Evolutionary conservation across 139 green algal genomes (phyloP), one percentile per base, ranked within the genome.

Genomic region (Spirogloea muscicola): DNA sequence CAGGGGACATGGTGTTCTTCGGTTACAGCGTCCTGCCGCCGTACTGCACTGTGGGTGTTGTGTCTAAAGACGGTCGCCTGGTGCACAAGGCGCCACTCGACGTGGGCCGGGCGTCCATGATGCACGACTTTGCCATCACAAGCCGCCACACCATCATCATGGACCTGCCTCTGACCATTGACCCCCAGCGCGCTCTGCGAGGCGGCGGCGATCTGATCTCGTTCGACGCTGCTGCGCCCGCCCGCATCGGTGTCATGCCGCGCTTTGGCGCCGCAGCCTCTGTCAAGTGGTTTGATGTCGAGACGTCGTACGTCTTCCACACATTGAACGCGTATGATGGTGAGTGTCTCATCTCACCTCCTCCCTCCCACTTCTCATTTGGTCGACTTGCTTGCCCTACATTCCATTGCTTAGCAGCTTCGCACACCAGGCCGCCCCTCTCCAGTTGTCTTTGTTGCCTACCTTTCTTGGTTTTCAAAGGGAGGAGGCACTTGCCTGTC

Each of bases 71-170:
- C n/a, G 36, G 49, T 10, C 41, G 72, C 42, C 18, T 57, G 6
- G 5, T 43, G 40, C 48, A 63, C 34, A 46, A 46, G n/a, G 33
- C 58, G 49, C 39, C 34, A 7, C 3, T 81, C 21, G 64, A 75
- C 44, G 64, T 64, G 57, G 44, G 52, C 3, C 34, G 18, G 34
- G 63, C 76, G 4, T 36, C 58, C 3, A 49, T 79, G 29, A 83
- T 83, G 76, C 76, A 83, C 63, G 76, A 83, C 71, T 73, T 58
- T 21, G 40, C 40, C 18, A 58, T 82, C 40, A 83, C 76, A 33
- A 36, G 65, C 31, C 48, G 33, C 18, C 76, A 82, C 63, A 72
- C 27, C 33, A 55, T 83, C 10, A 13, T 83, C 40, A 33, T 83
- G 6, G 55, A 72, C 51, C 33, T 68, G 9, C 58, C 62, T 34